Conservation (phyloP, 257 asterid species). For the Capsicum baccatum region DNA sequence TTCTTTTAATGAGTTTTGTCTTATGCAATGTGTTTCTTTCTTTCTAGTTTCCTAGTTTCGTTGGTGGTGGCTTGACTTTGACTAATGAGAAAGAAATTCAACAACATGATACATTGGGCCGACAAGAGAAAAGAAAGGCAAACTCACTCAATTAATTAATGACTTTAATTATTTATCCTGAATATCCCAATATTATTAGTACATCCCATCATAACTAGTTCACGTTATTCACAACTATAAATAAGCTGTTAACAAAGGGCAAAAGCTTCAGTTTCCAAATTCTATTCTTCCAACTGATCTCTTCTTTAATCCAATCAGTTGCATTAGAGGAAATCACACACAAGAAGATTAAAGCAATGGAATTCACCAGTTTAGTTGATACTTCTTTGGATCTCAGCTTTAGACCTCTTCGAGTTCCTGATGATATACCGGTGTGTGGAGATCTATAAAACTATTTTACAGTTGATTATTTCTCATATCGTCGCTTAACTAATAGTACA, state of each 20-base stretch:
- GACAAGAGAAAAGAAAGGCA: slow-evolving; percentile 33
- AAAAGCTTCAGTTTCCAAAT: slow-evolving; percentile 8
- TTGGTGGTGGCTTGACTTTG: slow-evolving; percentile 56
- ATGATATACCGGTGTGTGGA: slow-evolving; percentile 53
- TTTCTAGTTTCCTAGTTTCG: not conserved
- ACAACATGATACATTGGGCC: slow-evolving; percentile 32
- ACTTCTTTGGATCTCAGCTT: slow-evolving; percentile 73
- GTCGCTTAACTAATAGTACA: too few species aligned
- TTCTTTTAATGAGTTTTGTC: not conserved
- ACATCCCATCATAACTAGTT: not conserved
- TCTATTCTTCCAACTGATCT: not conserved
- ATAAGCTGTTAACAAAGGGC: not conserved
- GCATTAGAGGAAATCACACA: too few species aligned
- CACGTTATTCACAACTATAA: slow-evolving; percentile 25
- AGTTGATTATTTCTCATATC: too few species aligned
- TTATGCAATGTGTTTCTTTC: not conserved
- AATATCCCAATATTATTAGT: not conserved
- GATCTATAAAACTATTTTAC: too few species aligned
- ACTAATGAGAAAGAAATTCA: slow-evolving; percentile 38
- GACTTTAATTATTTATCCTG: not conserved
- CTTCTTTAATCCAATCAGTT: not conserved
- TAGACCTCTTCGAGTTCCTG: slow-evolving; percentile 54
- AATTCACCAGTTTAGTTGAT: slow-evolving; percentile 62
- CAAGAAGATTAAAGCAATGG: slow-evolving; percentile 47
- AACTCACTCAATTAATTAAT: not conserved